Conservation (phyloP, 78 protist genomes). For the Chrysochromulina tobinii region DNA sequence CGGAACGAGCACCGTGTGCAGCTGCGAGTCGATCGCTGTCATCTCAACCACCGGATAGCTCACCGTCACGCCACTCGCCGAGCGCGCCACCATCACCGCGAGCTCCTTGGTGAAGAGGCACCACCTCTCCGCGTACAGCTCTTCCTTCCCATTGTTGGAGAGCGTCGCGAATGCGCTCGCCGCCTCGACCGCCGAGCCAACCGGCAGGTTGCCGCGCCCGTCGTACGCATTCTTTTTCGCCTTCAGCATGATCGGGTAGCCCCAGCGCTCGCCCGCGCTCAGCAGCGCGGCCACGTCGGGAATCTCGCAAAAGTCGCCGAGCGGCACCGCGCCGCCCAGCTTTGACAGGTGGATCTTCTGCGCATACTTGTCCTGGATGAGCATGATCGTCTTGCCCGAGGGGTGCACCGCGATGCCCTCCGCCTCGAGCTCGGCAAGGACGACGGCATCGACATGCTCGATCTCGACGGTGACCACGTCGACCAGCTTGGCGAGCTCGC, state of each 20-base stretch:
- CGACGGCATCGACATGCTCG: constrained; percentile 61
- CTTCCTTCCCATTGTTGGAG: background rate
- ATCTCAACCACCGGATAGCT: constrained; percentile 74
- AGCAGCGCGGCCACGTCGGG: background rate
- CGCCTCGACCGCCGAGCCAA: background rate
- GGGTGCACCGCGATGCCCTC: constrained; percentile 47
- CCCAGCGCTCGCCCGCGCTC: constrained; percentile 33
- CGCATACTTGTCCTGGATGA: constrained; percentile 66
- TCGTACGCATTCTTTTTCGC: constrained; percentile 60
- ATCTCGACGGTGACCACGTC: constrained; percentile 69
- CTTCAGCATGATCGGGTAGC: constrained; percentile 70
- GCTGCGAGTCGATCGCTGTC: constrained; percentile 54
- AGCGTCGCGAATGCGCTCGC: background rate
- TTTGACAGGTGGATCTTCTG: constrained; percentile 42
- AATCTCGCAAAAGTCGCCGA: background rate
- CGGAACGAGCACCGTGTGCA: constrained; percentile 44
- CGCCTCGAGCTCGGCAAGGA: constrained; percentile 18
- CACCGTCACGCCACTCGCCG: constrained; percentile 30
- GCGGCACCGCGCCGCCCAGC: background rate
- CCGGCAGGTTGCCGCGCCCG: constrained; percentile 60
- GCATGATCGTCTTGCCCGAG: constrained; percentile 35
- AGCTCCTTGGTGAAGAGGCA: constrained; percentile 46
- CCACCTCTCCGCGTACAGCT: constrained; percentile 58
- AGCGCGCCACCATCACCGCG: constrained; percentile 82
- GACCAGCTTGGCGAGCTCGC: constrained; percentile 26